Conservation (phyloP, 2,329 filamentous ascomycete genomes). For the Talaromyces amestolkiae region DNA sequence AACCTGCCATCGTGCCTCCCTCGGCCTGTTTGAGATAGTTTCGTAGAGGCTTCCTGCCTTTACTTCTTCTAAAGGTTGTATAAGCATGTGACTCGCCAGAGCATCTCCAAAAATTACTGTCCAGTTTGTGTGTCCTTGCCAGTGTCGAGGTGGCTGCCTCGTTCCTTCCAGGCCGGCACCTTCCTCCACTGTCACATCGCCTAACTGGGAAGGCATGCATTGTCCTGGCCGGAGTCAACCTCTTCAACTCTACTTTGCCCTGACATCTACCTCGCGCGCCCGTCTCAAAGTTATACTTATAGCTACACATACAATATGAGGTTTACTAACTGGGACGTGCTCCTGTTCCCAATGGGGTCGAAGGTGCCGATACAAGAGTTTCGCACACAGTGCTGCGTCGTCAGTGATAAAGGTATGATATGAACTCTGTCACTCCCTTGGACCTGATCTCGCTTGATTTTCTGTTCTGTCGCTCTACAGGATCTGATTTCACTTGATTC, state of each 20-base stretch:
- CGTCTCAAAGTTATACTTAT: no score
- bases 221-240: no score
- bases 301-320: slow-evolving; percentile 59
- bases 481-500: background rate
- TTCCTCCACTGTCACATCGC: no score
- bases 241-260: no score
- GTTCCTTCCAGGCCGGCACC: no score
- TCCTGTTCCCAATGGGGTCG: slow-evolving; percentile 69
- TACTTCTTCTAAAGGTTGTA: background rate
- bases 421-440: background rate
- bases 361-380: slow-evolving; percentile 78
- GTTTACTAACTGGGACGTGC: slow-evolving; percentile 81
- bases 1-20: slow-evolving; percentile 8
- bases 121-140: background rate
- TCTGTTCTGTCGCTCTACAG: no score
- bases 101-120: background rate
- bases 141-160: background rate
- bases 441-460: background rate
- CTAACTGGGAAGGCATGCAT: no score
- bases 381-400: slow-evolving; percentile 71
- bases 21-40: slow-evolving; percentile 1
- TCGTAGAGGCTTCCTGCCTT: slow-evolving; percentile 6
- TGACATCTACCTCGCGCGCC: no score
- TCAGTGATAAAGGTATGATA: slow-evolving; percentile 48
- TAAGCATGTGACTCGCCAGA: background rate